A percentile compares a stretch with the other conserved stretches of the same genome.
phyloP scores from a whole-genome alignment of 768 basidiomycete genomes.

The Zangia roseola region DNA sequence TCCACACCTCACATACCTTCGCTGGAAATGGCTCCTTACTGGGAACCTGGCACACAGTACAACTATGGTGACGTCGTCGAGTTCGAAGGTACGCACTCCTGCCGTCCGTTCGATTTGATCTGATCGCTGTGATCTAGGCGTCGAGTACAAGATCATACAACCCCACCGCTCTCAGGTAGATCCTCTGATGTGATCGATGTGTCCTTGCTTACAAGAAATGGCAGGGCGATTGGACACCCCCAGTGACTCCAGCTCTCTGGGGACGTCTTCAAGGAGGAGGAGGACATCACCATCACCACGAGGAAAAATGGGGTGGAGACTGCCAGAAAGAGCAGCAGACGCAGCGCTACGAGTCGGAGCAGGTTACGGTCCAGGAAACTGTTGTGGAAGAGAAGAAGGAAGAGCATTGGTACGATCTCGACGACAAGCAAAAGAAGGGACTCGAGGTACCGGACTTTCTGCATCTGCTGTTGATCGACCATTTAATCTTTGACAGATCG shows the following conservation, averaged over 20 bases:
- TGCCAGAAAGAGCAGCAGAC: slow-evolving; percentile 21
- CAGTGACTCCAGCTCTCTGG: slow-evolving; percentile 65
- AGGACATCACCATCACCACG: slow-evolving; percentile 18
- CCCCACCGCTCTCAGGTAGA: slow-evolving; percentile 66
- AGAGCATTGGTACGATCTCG: slow-evolving; percentile 56
- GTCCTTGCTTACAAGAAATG: slow-evolving; percentile 3
- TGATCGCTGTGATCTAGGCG: slow-evolving; percentile 32
- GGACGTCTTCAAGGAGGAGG: slow-evolving; percentile 44
- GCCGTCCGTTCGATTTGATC: neutral
- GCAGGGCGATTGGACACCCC: slow-evolving; percentile 69
- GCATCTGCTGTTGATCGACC: neutral
- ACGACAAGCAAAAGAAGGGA: slow-evolving; percentile 55
- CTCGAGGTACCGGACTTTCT: slow-evolving; percentile 43
- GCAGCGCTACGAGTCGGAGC: slow-evolving; percentile 27
- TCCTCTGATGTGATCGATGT: neutral
- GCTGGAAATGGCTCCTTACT: slow-evolving; percentile 48
- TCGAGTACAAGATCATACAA: slow-evolving; percentile 68
- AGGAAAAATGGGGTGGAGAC: slow-evolving; percentile 21
- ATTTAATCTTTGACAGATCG: slow-evolving; percentile 44
- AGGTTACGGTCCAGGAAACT: slow-evolving; percentile 17
- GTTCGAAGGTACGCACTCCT: slow-evolving; percentile 47
- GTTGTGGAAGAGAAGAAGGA: slow-evolving; percentile 43
- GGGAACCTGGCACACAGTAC: slow-evolving; percentile 68
- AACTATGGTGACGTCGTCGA: slow-evolving; percentile 50
- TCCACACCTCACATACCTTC: slow-evolving; percentile 1